Base-by-base conservation (phyloP, 2,329 filamentous ascomycete species). In the Tolypocladium amazonense region DNA sequence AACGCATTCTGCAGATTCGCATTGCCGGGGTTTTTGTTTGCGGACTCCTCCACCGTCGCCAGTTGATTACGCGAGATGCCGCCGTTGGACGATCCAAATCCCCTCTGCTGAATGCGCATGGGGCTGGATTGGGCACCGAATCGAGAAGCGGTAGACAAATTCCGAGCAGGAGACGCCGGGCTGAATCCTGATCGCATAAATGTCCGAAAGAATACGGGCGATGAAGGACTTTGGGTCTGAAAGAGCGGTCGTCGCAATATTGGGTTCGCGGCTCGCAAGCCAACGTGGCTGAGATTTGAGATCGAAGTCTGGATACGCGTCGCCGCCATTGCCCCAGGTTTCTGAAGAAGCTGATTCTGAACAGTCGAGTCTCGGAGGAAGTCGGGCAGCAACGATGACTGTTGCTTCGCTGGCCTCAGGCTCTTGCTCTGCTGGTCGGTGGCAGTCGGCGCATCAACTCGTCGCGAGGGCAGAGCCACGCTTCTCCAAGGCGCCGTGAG, bases 1-100 rank as follows among this genome's bases (percentile, higher is more conserved):
- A 99, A 97, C 20, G 90, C 88, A 72, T 93, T 94, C 73, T 99
- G 94, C 25, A 92, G 87, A 52, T 88, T 89, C 35, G 92, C 88
- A 73, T 91, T 97, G 61, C 80, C 83, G 1, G 94, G 91, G 68
- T 96, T 96, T 73, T 91, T 89, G 75, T 97, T 99, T 43, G 94
- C 95, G 30, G 89, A 88, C 72, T 92, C 88, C 76, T 99, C 94
- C 66, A 92, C 83, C 65, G 90, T 89, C 39, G 92, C 91, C 39
- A 99, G 83, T 60, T 93, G 79, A 63, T 81, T 85, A 62, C 82
- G 79, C 54, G 84, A 81, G 59, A 84, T 76, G 25, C 79, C 79
- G 62, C 77, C 47, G 15, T 20, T 78, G 9, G 74, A 74, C 33
- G 72, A 74, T 60, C 78, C 75, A 67, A 79, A 79, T 62, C 62